phyloP scores from a whole-genome alignment of 2,329 filamentous ascomycete species.

The Fusarium foetens region DNA sequence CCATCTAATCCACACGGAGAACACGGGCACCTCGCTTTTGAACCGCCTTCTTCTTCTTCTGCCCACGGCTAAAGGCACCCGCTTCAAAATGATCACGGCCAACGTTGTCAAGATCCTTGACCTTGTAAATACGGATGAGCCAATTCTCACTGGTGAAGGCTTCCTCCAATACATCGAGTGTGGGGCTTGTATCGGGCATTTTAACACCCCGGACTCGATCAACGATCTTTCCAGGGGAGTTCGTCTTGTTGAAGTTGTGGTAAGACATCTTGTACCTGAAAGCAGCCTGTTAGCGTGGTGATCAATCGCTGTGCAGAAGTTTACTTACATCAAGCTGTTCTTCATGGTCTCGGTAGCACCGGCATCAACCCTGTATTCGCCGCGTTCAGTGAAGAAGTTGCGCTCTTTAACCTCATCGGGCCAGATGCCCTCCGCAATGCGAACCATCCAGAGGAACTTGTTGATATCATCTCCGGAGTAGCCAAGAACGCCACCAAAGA shows the following conservation, averaged over 20 bases:
- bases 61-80: slow-evolving; percentile 77
- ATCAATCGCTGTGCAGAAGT: neutral
- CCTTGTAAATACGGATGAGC: slow-evolving; percentile 99
- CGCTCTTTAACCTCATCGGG: slow-evolving; percentile 99
- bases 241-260: slow-evolving; percentile 94
- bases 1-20: slow-evolving; percentile 74
- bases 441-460: slow-evolving; percentile 99
- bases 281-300: slow-evolving; percentile 21
- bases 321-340: slow-evolving; percentile 95
- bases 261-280: slow-evolving; percentile 99
- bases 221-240: slow-evolving; percentile 88
- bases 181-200: slow-evolving; percentile 85
- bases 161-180: slow-evolving; percentile 90
- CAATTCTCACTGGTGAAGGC: slow-evolving; percentile 99
- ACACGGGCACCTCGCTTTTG: slow-evolving; percentile 79
- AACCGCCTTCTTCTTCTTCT: slow-evolving; percentile 82
- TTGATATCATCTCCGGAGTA: slow-evolving; percentile 99
- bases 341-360: slow-evolving; percentile 96
- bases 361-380: slow-evolving; percentile 95
- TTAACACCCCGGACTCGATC: slow-evolving; percentile 87
- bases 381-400: slow-evolving; percentile 91
- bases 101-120: slow-evolving; percentile 97
- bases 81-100: slow-evolving; percentile 83
- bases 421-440: slow-evolving; percentile 99
- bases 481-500: slow-evolving; percentile 94